Evolutionary conservation across 2,329 filamentous ascomycete species (phyloP).

Genomic region (Raffaelea arxii): DNA sequence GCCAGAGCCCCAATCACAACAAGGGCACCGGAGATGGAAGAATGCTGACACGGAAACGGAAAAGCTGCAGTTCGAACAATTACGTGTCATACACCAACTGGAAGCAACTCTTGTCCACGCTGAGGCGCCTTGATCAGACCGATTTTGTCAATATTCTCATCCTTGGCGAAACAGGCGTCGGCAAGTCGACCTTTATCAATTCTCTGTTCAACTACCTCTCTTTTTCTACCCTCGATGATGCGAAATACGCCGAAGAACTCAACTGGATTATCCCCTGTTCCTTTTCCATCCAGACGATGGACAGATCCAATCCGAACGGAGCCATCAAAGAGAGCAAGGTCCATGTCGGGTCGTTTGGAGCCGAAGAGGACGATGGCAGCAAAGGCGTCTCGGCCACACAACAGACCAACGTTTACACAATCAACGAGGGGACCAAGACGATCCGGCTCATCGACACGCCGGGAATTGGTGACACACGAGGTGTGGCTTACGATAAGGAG

Average conservation of each 20-base stretch:
- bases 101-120: not conserved
- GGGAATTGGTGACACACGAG: constrained; percentile 30
- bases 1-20: constrained; percentile 18
- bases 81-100: constrained; percentile 1
- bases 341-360: constrained; percentile 19
- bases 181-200: constrained; percentile 40
- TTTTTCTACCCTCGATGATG: constrained; percentile 27
- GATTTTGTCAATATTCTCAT: constrained; percentile 32
- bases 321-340: constrained; percentile 20
- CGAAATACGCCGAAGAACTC: constrained; percentile 18
- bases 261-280: constrained; percentile 29
- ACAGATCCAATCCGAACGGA: constrained; percentile 14
- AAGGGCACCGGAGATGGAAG: not conserved
- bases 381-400: constrained; percentile 27
- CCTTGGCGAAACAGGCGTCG: constrained; percentile 36
- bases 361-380: constrained; percentile 22
- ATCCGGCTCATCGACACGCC: constrained; percentile 32
- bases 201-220: constrained; percentile 35
- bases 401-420: constrained; percentile 21
- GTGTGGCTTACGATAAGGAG: constrained; percentile 23
- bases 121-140: constrained; percentile 13
- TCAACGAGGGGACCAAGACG: constrained; percentile 18
- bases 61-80: not conserved
- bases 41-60: not conserved
- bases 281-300: constrained; percentile 24